These are phyloP conservation scores for Cymodocea nodosa DNA, from an alignment of 116 monocot genomes.

Conservation along the genomic window DNA sequence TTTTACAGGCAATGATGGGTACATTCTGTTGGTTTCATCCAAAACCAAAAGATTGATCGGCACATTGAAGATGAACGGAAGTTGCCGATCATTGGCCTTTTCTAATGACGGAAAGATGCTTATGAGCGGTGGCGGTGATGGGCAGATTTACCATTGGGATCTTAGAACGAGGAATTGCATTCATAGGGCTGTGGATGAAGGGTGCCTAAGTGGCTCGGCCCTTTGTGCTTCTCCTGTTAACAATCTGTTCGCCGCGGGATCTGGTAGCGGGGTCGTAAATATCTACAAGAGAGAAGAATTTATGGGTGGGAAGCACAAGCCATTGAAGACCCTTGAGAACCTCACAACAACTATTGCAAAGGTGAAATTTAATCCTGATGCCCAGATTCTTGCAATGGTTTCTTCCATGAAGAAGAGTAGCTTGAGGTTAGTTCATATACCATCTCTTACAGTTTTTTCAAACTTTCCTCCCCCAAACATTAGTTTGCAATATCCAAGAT, in stretches of 20 bases:
- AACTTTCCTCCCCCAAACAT: constrained; percentile 63
- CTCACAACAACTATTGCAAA: constrained; percentile 45
- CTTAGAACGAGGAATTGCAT: constrained; percentile 65
- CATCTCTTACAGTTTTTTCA: constrained; percentile 67
- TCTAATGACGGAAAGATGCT: constrained; percentile 54
- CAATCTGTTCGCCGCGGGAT: constrained; percentile 68
- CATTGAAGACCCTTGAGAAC: constrained; percentile 71
- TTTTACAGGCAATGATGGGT: constrained; percentile 78
- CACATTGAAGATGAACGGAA: constrained; percentile 94
- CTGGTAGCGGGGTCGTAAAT: constrained; percentile 81
- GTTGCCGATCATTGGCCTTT: constrained; percentile 61
- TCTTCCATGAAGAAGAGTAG: constrained; percentile 69
- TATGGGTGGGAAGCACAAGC: constrained; percentile 72
- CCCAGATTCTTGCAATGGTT: constrained; percentile 69
- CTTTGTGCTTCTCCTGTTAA: constrained; percentile 61
- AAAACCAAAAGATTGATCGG: constrained; percentile 78
- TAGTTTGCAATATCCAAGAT: constrained; percentile 46
- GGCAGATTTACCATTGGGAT: constrained; percentile 91
- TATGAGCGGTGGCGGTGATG: constrained; percentile 75
- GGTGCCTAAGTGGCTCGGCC: constrained; percentile 37
- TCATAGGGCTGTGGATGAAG: constrained; percentile 72
- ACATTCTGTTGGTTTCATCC: constrained; percentile 70
- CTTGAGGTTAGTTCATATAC: constrained; percentile 73
- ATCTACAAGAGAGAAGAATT: constrained; percentile 67
- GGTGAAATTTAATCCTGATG: constrained; percentile 74